Conservation (phyloP, 2,329 filamentous ascomycete genomes). For the Phoma sp. region DNA sequence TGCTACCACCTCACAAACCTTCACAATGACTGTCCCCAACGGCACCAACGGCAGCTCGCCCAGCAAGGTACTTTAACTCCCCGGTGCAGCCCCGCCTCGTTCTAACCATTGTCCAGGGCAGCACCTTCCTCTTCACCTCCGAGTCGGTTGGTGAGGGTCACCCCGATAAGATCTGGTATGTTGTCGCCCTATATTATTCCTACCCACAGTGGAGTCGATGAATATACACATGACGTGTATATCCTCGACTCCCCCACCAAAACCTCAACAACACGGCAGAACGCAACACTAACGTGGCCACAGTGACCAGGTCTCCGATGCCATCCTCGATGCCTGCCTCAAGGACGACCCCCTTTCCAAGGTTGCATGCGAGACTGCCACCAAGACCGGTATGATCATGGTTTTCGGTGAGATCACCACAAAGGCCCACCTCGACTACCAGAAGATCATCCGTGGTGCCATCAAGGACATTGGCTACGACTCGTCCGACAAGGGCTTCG, state of each 20-base stretch:
- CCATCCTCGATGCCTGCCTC: conserved; percentile 97
- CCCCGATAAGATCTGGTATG: conserved; percentile 89
- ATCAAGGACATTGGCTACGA: conserved; percentile 99
- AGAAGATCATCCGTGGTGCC: conserved; percentile 90
- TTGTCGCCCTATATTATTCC: conserved; percentile 3
- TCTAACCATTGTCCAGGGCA: conserved; percentile 35
- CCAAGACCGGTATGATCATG: conserved; percentile 99
- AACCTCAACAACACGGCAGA: not conserved
- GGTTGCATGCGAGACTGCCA: conserved; percentile 97
- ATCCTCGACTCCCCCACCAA: conserved; percentile 1
- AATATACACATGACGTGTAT: conserved; percentile 13
- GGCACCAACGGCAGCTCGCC: conserved; percentile 26
- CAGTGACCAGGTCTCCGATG: conserved; percentile 95
- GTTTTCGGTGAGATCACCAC: conserved; percentile 85
- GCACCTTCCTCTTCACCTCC: conserved; percentile 57
- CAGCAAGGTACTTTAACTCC: conserved; percentile 33
- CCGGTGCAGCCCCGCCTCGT: conserved; percentile 15
- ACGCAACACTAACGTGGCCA: conserved; percentile 32
- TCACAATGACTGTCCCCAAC: conserved; percentile 38
- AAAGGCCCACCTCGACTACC: conserved; percentile 95
- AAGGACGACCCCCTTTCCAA: conserved; percentile 95
- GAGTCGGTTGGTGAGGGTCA: conserved; percentile 65
- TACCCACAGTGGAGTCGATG: not conserved
- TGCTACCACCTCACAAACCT: conserved; percentile 16
- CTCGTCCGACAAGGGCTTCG: conserved; percentile 95